These are phyloP conservation scores for Prinsepia uniflora DNA, from an alignment of 306 rosid genomes.

Conservation along the genomic window DNA sequence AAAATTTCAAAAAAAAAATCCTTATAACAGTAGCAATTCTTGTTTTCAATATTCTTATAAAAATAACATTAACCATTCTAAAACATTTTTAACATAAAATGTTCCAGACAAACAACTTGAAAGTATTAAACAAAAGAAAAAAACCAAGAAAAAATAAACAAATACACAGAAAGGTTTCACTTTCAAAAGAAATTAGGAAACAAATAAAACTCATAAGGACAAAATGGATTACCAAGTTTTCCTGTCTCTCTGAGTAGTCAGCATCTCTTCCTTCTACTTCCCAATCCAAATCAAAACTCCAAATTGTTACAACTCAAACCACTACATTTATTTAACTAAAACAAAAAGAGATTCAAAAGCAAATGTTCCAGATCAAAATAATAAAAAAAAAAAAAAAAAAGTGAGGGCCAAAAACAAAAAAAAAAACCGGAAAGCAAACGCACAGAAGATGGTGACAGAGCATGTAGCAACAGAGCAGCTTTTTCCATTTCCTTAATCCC, in stretches of 20 bases:
- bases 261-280: neutral
- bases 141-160: neutral
- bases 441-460: conserved; percentile 8
- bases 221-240: neutral
- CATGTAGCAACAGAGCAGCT: conserved; percentile 19
- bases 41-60: no score
- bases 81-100: neutral
- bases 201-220: neutral
- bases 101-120: neutral
- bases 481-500: neutral
- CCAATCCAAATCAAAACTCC: conserved; percentile 12
- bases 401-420: no score
- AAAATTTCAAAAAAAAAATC: no score
- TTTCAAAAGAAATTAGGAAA: conserved; percentile 1
- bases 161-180: neutral
- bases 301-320: conserved; percentile 10
- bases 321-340: neutral
- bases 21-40: no score
- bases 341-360: neutral
- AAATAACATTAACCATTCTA: no score
- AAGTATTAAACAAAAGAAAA: neutral
- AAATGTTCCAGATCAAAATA: neutral
- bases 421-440: neutral
- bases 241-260: neutral
- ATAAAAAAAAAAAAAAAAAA: neutral